Percentiles rank a stretch among this genome's conserved stretches.
phyloP scores from a whole-genome alignment of 495 filamentous ascomycete genomes.

The Penicillium mononematosum region DNA sequence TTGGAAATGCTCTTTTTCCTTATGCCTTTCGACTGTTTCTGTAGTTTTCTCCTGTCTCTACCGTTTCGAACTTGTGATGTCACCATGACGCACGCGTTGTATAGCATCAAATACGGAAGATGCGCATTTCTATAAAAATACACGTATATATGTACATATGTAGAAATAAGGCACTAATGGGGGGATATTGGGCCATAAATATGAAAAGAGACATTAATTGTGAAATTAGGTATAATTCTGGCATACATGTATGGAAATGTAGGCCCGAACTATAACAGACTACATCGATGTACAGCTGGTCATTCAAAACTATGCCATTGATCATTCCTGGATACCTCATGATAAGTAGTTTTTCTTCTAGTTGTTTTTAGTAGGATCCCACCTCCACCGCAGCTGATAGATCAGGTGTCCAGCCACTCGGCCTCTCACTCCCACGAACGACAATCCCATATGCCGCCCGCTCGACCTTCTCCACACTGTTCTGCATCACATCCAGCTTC shows the following conservation, averaged over 20 bases:
- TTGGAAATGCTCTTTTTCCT: background rate
- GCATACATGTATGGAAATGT: background rate
- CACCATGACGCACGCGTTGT: constrained; percentile 23
- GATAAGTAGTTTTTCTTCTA: background rate
- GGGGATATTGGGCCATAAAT: background rate
- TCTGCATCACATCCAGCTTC: constrained; percentile 84
- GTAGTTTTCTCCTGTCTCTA: constrained; percentile 1
- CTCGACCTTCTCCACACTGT: constrained; percentile 92
- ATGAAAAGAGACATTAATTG: background rate
- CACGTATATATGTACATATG: background rate
- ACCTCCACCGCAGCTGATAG: constrained; percentile 51
- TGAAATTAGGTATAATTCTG: background rate
- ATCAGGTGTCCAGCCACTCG: constrained; percentile 91
- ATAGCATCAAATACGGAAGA: constrained; percentile 5
- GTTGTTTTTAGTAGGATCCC: constrained; percentile 37
- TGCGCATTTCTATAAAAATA: background rate
- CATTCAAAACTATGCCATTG: background rate
- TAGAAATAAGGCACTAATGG: background rate
- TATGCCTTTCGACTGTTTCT: background rate
- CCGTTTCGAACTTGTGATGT: constrained; percentile 24
- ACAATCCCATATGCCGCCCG: constrained; percentile 79
- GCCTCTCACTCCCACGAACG: constrained; percentile 82
- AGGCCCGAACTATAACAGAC: background rate
- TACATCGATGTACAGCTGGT: background rate
- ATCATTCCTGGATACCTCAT: background rate